Conservation (phyloP, 2,329 filamentous ascomycete genomes). For the Fusarium buxicola region DNA sequence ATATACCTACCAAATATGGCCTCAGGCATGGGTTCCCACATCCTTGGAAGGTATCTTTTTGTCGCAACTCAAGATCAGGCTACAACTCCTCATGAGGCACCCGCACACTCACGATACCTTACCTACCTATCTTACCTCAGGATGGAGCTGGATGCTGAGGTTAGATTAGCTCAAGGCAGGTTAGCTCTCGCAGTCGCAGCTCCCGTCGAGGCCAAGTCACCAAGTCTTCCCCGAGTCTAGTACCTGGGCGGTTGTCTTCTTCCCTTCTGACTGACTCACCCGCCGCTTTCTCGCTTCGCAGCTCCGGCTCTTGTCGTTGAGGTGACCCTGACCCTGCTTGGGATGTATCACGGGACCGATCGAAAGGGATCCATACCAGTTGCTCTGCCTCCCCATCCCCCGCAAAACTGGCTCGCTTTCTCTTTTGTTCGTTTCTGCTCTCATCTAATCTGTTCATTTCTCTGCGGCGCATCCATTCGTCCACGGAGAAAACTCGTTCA, state of each 20-base stretch:
- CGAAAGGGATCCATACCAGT: conserved; percentile 27
- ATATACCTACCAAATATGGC: background rate
- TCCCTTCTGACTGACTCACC: conserved; percentile 18
- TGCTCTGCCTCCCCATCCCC: conserved; percentile 1
- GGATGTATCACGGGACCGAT: conserved; percentile 38
- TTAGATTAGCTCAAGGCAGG: conserved; percentile 20
- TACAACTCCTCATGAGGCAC: conserved; percentile 30
- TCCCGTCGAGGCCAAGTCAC: background rate
- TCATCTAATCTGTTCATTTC: background rate
- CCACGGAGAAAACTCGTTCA: too few species aligned
- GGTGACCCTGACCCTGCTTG: conserved; percentile 10
- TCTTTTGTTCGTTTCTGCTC: conserved; percentile 7
- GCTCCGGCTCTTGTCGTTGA: conserved; percentile 12
- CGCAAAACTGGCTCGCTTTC: conserved; percentile 20
- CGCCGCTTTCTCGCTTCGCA: background rate
- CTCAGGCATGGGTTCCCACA: background rate
- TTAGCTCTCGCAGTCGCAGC: conserved; percentile 3
- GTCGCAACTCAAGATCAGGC: conserved; percentile 28
- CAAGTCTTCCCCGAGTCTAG: background rate
- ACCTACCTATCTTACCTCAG: background rate
- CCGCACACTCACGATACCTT: too few species aligned
- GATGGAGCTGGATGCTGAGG: background rate
- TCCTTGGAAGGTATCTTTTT: background rate
- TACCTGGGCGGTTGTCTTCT: conserved; percentile 21
- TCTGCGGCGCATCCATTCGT: background rate